Percentiles rank a stretch among this genome's conserved stretches.
phyloP scores from a whole-genome alignment of 176 grass and related monocot species.

The Carex scoparia region DNA sequence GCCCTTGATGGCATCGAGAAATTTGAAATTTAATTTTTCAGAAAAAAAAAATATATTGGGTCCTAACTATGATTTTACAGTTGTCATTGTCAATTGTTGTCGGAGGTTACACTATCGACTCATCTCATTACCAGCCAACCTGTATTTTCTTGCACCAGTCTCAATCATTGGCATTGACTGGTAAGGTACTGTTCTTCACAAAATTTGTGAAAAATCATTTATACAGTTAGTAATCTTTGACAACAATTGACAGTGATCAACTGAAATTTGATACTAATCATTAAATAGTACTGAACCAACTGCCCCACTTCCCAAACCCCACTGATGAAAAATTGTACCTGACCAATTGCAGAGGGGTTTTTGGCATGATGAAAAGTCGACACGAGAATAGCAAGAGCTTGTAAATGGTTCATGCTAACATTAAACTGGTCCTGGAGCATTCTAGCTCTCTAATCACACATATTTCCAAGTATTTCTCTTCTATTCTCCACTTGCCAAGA shows the following conservation, averaged over 20 bases:
- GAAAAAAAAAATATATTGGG: not conserved
- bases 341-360: conserved; percentile 78
- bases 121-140: not conserved
- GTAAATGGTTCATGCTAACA: conserved; percentile 96
- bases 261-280: not conserved
- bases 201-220: not conserved
- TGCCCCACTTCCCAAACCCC: not conserved
- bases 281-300: not conserved
- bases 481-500: conserved; percentile 41
- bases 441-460: conserved; percentile 86
- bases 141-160: not conserved
- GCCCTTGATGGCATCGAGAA: not conserved
- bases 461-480: conserved; percentile 57
- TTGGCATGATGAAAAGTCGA: conserved; percentile 90
- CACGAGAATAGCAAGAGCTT: conserved; percentile 89
- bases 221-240: not conserved
- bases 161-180: not conserved
- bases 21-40: not conserved
- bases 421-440: conserved; percentile 99
- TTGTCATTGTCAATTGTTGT: not conserved
- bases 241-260: not conserved
- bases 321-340: conserved; percentile 32
- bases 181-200: not conserved
- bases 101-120: not conserved
- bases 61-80: conserved; percentile 7